A percentile compares a stretch with the other conserved stretches of the same genome.
These are phyloP conservation scores for Lomentospora prolificans DNA, from an alignment of 2,329 filamentous ascomycete genomes.

Conservation along the genomic window DNA sequence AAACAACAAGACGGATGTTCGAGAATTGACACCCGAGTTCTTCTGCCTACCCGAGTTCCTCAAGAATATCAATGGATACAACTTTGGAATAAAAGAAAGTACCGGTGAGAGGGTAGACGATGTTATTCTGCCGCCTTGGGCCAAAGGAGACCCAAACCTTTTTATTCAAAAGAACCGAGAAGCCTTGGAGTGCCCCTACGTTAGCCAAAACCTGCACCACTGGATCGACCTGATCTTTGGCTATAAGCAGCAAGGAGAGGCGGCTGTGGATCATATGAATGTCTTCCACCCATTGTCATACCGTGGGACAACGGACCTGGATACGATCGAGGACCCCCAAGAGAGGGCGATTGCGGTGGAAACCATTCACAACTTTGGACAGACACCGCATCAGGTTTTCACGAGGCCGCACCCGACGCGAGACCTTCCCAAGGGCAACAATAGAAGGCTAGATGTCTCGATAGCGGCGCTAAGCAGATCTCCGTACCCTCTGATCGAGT, in stretches of 20 bases:
- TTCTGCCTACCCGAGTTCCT: slow-evolving; percentile 95
- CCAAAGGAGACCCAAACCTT: slow-evolving; percentile 88
- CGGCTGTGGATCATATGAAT: slow-evolving; percentile 82
- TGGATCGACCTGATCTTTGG: slow-evolving; percentile 98
- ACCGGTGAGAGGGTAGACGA: slow-evolving; percentile 71
- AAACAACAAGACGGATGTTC: slow-evolving; percentile 86
- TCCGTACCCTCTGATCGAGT: slow-evolving; percentile 67
- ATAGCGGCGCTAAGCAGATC: slow-evolving; percentile 68
- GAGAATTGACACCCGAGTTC: slow-evolving; percentile 93
- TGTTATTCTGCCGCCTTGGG: slow-evolving; percentile 89
- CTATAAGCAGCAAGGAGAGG: slow-evolving; percentile 85
- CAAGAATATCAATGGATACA: slow-evolving; percentile 86
- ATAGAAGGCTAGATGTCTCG: slow-evolving; percentile 65
- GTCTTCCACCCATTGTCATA: slow-evolving; percentile 96
- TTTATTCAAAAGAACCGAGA: slow-evolving; percentile 96
- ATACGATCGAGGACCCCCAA: slow-evolving; percentile 79
- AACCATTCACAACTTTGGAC: slow-evolving; percentile 97
- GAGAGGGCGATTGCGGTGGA: slow-evolving; percentile 84
- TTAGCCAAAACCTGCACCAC: slow-evolving; percentile 78
- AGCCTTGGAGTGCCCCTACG: slow-evolving; percentile 84
- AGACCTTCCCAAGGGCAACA: slow-evolving; percentile 56
- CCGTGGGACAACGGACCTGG: slow-evolving; percentile 83
- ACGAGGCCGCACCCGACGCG: slow-evolving; percentile 67
- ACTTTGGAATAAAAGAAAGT: slow-evolving; percentile 82
- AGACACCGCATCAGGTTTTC: slow-evolving; percentile 94